Conservation (phyloP, 768 basidiomycete genomes). For the Auricularia cornea region DNA sequence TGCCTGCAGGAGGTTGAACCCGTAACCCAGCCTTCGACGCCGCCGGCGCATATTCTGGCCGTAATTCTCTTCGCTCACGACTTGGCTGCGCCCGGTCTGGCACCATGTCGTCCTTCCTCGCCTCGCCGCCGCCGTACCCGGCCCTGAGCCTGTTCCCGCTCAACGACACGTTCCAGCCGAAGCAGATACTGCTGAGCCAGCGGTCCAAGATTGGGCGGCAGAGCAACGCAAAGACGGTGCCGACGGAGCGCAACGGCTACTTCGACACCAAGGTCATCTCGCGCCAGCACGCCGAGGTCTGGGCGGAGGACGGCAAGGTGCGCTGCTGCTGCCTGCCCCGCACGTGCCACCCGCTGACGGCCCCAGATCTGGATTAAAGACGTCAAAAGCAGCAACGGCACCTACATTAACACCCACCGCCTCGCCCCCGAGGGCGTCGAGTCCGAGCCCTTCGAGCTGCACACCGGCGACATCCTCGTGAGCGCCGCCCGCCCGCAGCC, state of each 20-base stretch:
- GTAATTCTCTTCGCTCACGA: background rate
- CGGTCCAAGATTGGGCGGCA: conserved; percentile 90
- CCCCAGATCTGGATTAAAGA: conserved; percentile 95
- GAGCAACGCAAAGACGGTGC: conserved; percentile 91
- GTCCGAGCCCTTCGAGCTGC: conserved; percentile 87
- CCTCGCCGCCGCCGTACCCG: conserved; percentile 14
- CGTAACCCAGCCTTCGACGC: too few species aligned
- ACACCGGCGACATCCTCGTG: conserved; percentile 93
- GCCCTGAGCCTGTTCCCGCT: conserved; percentile 68
- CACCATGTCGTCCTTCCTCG: background rate
- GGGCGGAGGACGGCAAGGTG: conserved; percentile 84
- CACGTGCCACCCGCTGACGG: conserved; percentile 2
- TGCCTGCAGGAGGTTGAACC: too few species aligned
- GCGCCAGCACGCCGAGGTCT: conserved; percentile 96
- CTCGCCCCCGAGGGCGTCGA: conserved; percentile 84
- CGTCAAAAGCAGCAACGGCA: conserved; percentile 96
- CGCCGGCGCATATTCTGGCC: too few species aligned
- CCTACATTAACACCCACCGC: conserved; percentile 94
- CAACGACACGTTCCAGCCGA: conserved; percentile 90
- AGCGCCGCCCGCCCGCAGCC: conserved; percentile 20
- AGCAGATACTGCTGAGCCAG: conserved; percentile 77
- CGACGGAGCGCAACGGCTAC: conserved; percentile 85
- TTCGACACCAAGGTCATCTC: conserved; percentile 95
- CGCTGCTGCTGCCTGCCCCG: conserved; percentile 9
- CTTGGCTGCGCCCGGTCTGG: background rate